These are phyloP conservation scores for Lathyrus oleraceus DNA, from an alignment of 306 rosid genomes.

Conservation along the genomic window DNA sequence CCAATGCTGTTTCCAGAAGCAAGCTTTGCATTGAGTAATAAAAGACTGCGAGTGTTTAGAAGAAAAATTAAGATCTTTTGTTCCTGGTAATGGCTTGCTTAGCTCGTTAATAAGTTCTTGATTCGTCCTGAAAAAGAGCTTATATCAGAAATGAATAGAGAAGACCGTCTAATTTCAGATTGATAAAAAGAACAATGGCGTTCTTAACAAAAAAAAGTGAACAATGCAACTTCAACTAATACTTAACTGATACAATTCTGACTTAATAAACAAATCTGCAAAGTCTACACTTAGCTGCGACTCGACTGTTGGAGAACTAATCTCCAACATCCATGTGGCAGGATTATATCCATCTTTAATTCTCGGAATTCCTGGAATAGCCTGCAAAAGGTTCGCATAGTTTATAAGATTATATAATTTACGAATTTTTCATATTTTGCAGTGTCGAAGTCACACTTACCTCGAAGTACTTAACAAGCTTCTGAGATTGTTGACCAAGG, in stretches of 20 bases:
- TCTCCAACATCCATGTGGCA: constrained; percentile 56
- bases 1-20: constrained; percentile 51
- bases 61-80: constrained; percentile 47
- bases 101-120: constrained; percentile 47
- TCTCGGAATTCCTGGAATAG: constrained; percentile 50
- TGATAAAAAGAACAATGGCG: neutral
- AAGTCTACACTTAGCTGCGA: constrained; percentile 47
- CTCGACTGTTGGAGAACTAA: constrained; percentile 46
- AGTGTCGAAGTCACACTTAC: constrained; percentile 34
- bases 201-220: neutral
- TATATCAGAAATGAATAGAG: constrained; percentile 27
- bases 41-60: constrained; percentile 47
- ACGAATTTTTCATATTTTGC: constrained; percentile 14
- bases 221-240: constrained; percentile 6
- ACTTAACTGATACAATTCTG: constrained; percentile 51
- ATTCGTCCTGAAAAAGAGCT: constrained; percentile 45
- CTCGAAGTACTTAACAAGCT: constrained; percentile 53
- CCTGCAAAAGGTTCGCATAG: constrained; percentile 37
- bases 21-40: constrained; percentile 46
- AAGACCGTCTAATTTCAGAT: constrained; percentile 15
- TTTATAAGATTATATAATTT: constrained; percentile 20
- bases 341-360: constrained; percentile 53
- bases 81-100: constrained; percentile 47
- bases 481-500: constrained; percentile 53
- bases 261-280: constrained; percentile 49